phyloP scores from a whole-genome alignment of 225 moss, liverwort and hornwort species.

The Ulota crispa region DNA sequence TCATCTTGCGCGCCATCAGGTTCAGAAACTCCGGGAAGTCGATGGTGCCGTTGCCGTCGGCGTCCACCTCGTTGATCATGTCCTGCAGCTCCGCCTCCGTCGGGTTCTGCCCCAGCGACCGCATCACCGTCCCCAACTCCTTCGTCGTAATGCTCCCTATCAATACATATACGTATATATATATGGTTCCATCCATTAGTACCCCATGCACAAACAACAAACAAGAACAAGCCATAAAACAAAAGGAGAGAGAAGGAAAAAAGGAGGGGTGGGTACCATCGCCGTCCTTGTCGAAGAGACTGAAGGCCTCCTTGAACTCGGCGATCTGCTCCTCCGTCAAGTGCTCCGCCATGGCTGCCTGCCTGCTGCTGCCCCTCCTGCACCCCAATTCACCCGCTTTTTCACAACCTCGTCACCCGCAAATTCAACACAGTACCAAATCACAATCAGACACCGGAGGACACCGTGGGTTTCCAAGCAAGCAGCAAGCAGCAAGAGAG shows the following conservation, averaged over 20 bases:
- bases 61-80: constrained; percentile 93
- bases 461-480: background rate
- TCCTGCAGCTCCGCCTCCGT: constrained; percentile 93
- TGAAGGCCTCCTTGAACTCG: constrained; percentile 70
- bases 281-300: constrained; percentile 71
- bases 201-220: background rate
- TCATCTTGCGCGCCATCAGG: constrained; percentile 93
- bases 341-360: constrained; percentile 51
- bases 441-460: background rate
- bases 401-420: background rate
- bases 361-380: background rate
- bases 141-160: constrained; percentile 87
- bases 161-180: no score
- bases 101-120: constrained; percentile 84
- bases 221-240: background rate
- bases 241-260: background rate
- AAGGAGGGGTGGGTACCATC: constrained; percentile 32
- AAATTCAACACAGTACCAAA: background rate
- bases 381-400: background rate
- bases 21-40: constrained; percentile 89
- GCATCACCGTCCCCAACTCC: constrained; percentile 87
- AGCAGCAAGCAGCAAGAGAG: background rate
- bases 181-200: no score
- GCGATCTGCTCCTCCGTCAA: constrained; percentile 74
- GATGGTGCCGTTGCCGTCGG: constrained; percentile 85